Base-by-base conservation (phyloP, 768 basidiomycete species). In the Calocybe indica region DNA sequence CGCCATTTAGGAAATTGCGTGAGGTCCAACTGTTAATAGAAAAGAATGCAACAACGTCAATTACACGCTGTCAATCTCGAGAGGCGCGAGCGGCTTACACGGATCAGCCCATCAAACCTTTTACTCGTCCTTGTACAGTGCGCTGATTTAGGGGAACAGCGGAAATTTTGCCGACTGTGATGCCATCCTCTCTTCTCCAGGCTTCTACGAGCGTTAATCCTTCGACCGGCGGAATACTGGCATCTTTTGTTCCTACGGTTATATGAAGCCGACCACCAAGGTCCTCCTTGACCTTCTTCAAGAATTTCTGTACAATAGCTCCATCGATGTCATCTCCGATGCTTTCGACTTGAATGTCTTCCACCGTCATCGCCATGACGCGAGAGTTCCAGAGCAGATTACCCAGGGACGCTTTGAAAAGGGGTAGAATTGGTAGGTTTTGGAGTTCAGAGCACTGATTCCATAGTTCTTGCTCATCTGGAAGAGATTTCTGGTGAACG, bases 361-460 rank as follows among this genome's bases (percentile, higher is more conserved):
- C 82, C 30, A 96, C 78, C 0, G 82, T 79, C 7, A 88, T 58
- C 2, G 88, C 85, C 89, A 97, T 92, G 6, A 92, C 79, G 29
- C 85, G 67, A 15, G 76, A 76, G 54, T 93, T 79, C 80, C 86
- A 92, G 8, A 93, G 65, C 9, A 95, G 62, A 44, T 73, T 62
- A 5, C 75, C 74, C 11, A 96, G 68, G 31, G 61, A 69, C 53
- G 86, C 82, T 14, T 67, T 65, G 63, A 91, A 88, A 46, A 78
- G 50, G 1, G 84, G 82, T 8, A 79, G 71, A 38, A 12, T 47
- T 29, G 55, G 50, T 49, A 63, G 58, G 9, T 57, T 49, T 31
- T 74, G 60, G 15, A 89, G 62, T 5, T 47, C 58, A 12, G 55
- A 58, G 57, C 88, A 89, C 7, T 64, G 61, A 11, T 74, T 71